Evolutionary conservation across 805 yeast species (phyloP).

Genomic region (Schwanniomyces yamadae): DNA sequence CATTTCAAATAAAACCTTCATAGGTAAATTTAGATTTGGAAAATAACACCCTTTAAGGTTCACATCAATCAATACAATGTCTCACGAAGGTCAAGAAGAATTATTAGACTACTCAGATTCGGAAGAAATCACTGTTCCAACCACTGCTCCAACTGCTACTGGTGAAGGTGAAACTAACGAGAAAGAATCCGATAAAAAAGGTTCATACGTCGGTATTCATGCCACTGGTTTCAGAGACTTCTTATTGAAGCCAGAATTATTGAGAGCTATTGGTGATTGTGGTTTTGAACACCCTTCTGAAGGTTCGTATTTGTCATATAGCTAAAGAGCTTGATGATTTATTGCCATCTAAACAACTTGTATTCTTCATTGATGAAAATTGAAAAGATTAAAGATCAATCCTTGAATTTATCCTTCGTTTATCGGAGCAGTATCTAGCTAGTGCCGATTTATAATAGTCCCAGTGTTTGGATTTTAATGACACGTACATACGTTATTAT

Average conservation of each 20-base stretch:
- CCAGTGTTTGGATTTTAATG: no score
- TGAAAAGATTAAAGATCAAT: no score
- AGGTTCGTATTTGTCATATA: slow-evolving; percentile 59
- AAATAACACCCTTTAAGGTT: no score
- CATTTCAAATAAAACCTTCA: no score
- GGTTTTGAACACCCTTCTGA: slow-evolving; percentile 99
- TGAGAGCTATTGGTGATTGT: slow-evolving; percentile 97
- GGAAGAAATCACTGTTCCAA: slow-evolving; percentile 82
- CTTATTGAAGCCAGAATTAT: slow-evolving; percentile 90
- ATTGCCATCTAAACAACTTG: slow-evolving; percentile 2
- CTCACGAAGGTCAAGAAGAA: slow-evolving; percentile 99
- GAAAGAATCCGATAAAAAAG: slow-evolving; percentile 78
- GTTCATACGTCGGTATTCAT: slow-evolving; percentile 96
- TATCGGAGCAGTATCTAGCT: no score
- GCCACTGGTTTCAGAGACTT: slow-evolving; percentile 99
- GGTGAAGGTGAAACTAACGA: slow-evolving; percentile 46
- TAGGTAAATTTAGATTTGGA: no score
- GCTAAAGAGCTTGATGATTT: slow-evolving; percentile 3
- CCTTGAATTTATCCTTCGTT: no score
- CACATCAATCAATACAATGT: slow-evolving; percentile 48
- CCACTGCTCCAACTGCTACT: slow-evolving; percentile 45
- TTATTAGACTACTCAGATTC: slow-evolving; percentile 97
- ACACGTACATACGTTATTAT: no score
- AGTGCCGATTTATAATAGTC: no score
- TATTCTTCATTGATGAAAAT: slow-evolving; percentile 6